Percentiles rank a stretch among this genome's conserved stretches.
Conservation (phyloP, 345 rosid species). For the Acer yangbiense region DNA sequence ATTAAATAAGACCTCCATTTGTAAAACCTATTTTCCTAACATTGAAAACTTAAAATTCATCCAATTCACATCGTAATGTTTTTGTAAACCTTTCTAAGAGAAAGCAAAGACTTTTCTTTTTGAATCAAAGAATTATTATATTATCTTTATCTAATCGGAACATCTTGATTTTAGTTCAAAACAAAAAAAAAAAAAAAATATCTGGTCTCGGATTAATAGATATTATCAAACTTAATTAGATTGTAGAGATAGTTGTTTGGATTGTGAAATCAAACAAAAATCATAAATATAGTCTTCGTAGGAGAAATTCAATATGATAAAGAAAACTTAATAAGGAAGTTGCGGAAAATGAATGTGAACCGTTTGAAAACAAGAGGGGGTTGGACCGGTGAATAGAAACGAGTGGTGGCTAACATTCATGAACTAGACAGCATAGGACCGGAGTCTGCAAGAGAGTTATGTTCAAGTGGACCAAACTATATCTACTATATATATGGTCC, state of each 20-base stretch:
- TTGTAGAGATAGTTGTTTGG: too few species aligned
- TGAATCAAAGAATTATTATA: too few species aligned
- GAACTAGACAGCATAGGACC: conserved; percentile 3
- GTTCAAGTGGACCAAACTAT: conserved; percentile 6
- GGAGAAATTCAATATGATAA: neutral
- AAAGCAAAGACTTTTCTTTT: too few species aligned
- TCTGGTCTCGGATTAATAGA: too few species aligned
- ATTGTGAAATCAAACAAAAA: too few species aligned
- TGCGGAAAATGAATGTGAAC: conserved; percentile 8
- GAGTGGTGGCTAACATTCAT: conserved; percentile 12
- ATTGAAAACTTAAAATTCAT: too few species aligned
- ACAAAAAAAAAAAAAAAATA: too few species aligned
- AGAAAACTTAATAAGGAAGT: neutral
- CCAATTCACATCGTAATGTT: too few species aligned
- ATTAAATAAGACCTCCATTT: too few species aligned
- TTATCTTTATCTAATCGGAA: neutral
- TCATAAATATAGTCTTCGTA: too few species aligned
- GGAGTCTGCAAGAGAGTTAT: neutral
- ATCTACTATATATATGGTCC: neutral
- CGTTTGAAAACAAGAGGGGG: neutral
- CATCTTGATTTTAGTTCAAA: neutral
- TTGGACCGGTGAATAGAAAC: neutral
- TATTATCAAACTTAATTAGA: too few species aligned
- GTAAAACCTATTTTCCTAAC: too few species aligned
- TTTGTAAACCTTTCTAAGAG: neutral